These are phyloP conservation scores for Colletotrichum endophyticum DNA, from an alignment of 2,329 filamentous ascomycete species.

Conservation along the genomic window DNA sequence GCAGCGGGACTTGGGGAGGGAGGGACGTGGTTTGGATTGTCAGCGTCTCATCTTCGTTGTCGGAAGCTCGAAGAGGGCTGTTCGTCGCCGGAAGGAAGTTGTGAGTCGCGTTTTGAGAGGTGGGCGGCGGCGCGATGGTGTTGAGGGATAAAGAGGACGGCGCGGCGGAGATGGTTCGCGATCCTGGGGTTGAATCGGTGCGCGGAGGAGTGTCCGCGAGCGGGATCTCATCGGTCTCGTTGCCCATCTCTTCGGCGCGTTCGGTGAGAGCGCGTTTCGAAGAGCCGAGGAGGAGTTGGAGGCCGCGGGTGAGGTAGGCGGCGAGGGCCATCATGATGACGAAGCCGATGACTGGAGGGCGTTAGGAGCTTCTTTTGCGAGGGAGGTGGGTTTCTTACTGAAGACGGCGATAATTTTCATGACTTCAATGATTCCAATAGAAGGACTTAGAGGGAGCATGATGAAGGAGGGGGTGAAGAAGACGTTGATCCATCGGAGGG, in stretches of 20 bases:
- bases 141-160: constrained; percentile 23
- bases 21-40: constrained; percentile 14
- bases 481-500: constrained; percentile 62
- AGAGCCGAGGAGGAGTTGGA: constrained; percentile 56
- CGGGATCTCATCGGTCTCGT: constrained; percentile 52
- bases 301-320: constrained; percentile 57
- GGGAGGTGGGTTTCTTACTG: constrained; percentile 38
- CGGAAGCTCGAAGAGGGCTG: neutral
- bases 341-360: constrained; percentile 56
- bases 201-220: constrained; percentile 32
- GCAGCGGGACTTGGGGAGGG: constrained; percentile 43
- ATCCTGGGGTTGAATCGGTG: constrained; percentile 23
- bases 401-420: constrained; percentile 65
- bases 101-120: constrained; percentile 21
- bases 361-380: neutral
- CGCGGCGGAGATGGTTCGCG: constrained; percentile 19
- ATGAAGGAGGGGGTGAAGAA: constrained; percentile 66
- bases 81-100: constrained; percentile 26
- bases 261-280: constrained; percentile 57
- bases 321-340: constrained; percentile 55
- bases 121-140: constrained; percentile 18
- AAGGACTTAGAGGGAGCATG: constrained; percentile 59
- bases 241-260: constrained; percentile 55
- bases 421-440: constrained; percentile 58
- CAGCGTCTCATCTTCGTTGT: neutral